These are phyloP conservation scores for Lepiota brunneoincarnata DNA, from an alignment of 768 basidiomycete species.

Conservation along the genomic window DNA sequence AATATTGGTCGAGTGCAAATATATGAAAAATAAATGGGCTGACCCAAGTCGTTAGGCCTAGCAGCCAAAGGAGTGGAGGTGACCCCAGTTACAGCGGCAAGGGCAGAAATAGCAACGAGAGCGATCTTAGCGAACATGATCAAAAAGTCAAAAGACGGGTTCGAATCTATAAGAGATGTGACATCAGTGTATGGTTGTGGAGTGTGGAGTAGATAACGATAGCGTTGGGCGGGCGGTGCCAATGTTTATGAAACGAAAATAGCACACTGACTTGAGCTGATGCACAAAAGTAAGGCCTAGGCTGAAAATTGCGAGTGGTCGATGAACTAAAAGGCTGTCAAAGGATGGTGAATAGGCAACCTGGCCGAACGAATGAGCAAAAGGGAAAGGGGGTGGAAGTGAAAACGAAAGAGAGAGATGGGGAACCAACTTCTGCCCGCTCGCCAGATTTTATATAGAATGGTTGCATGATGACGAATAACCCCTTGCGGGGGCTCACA, in stretches of 20 bases:
- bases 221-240: conserved; percentile 1
- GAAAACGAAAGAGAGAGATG: conserved; percentile 7
- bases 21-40: neutral
- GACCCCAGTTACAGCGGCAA: conserved; percentile 23
- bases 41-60: conserved; percentile 24
- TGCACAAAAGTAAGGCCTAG: conserved; percentile 29
- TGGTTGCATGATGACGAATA: too few species aligned
- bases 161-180: conserved; percentile 4
- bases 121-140: conserved; percentile 38
- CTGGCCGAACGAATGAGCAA: conserved; percentile 33
- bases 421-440: neutral
- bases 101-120: conserved; percentile 27
- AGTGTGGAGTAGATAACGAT: neutral
- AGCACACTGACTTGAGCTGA: conserved; percentile 21
- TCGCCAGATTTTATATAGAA: neutral
- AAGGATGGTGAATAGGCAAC: conserved; percentile 36
- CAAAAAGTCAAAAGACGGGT: neutral
- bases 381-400: conserved; percentile 18
- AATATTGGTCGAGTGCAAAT: neutral
- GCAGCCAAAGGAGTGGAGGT: conserved; percentile 29
- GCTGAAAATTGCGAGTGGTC: conserved; percentile 21
- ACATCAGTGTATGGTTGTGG: conserved; percentile 3
- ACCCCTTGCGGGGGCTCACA: neutral
- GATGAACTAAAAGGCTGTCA: conserved; percentile 19
- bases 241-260: neutral